Evolutionary conservation across 2,329 filamentous ascomycete genomes (phyloP), one percentile per base, ranked within the genome.

Genomic region (Microsporum audouinii): DNA sequence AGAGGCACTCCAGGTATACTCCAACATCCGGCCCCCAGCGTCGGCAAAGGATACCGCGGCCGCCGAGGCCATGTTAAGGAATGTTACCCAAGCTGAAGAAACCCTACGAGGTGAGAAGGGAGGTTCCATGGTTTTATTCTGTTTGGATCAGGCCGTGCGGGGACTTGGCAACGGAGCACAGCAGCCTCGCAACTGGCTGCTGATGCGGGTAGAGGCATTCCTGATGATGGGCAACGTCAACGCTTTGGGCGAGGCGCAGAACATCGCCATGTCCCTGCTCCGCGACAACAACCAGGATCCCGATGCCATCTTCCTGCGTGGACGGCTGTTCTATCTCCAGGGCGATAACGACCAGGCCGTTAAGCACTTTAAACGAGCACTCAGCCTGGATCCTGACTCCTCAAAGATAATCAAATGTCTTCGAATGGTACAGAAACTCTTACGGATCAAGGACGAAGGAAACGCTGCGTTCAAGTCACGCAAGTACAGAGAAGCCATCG

Each of bases 261-360:
- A 91, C 71, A 85, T 97, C 60, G 91, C 91, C 68, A 96, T 96
- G 84, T 84, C 83, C 2, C 76, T 99, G 67, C 80, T 99, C 64
- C 85, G 94, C 59, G 81, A 83, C 71, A 97, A 97, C 78, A 90
- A 81, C 72, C 88, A 92, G 71, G 94, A 99, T 70, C 91, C 94
- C 1, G 94, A 99, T 76, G 94, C 92, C 1, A 79, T 99, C 65
- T 89, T 96, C 4, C 83, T 99, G 58, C 85, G 92, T 56, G 94
- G 92, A 29, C 85, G 91, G 65, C 88, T 90, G 14, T 81, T 96
- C 57, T 97, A 97, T 69, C 87, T 86, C 2, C 89, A 94, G 72
- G 94, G 94, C 34, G 94, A 99, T 67, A 96, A 96, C 70, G 89
- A 95, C 1, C 95, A 96, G 80, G 92, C 94, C 1, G 82, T 96